Conservation (phyloP, 305 asterid genomes). For the Fraxinus nigra region DNA sequence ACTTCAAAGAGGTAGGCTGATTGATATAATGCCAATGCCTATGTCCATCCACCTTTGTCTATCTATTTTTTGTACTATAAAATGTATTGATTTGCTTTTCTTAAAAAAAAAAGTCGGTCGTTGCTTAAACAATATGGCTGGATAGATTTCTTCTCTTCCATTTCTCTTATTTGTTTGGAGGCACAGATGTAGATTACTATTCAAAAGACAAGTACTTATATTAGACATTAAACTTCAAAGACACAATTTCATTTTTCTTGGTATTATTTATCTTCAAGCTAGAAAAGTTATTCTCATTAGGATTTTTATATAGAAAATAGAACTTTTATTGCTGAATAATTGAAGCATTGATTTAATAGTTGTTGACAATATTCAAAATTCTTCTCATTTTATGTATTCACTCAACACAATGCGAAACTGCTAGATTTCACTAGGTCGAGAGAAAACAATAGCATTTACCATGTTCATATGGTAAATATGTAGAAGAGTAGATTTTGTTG, state of each 20-base stretch:
- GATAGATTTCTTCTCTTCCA: too few species aligned
- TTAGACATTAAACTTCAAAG: too few species aligned
- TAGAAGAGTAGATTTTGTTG: background rate
- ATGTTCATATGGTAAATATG: background rate
- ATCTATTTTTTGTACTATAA: background rate
- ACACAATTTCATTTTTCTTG: too few species aligned
- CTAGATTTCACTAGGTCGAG: background rate
- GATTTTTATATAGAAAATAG: too few species aligned
- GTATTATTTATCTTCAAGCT: too few species aligned
- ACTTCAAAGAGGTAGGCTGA: slow-evolving; percentile 58
- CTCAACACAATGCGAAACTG: background rate
- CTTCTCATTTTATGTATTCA: background rate
- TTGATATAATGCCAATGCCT: background rate
- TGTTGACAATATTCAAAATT: background rate
- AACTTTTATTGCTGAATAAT: too few species aligned
- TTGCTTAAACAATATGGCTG: background rate
- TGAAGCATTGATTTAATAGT: background rate
- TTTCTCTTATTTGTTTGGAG: too few species aligned
- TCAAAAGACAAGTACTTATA: too few species aligned
- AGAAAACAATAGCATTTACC: background rate
- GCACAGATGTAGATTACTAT: too few species aligned
- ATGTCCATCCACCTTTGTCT: background rate
- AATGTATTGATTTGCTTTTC: background rate
- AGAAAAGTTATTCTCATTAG: too few species aligned
- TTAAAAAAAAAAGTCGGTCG: background rate